These are phyloP conservation scores for Canna indica DNA, from an alignment of 176 grass and related monocot genomes.

Conservation along the genomic window DNA sequence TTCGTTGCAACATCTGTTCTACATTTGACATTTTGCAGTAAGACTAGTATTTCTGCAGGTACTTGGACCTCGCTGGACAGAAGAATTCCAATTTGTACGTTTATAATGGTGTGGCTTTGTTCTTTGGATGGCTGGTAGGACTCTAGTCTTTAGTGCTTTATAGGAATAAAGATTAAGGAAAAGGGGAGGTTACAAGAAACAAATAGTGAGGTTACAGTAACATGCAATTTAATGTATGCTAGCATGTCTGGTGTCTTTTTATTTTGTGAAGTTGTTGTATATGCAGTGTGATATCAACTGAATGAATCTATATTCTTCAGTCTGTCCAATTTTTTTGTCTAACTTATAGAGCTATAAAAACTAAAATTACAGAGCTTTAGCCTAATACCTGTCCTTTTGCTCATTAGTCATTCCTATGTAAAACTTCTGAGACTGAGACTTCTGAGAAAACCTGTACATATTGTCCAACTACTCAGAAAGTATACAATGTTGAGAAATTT, in stretches of 20 bases:
- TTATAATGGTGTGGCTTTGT: slow-evolving; percentile 66
- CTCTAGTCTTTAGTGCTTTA: background rate
- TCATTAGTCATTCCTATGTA: background rate
- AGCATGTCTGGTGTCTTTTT: background rate
- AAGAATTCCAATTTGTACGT: slow-evolving; percentile 49
- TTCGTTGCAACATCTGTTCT: background rate
- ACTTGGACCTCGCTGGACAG: slow-evolving; percentile 59
- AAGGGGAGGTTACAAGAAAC: background rate
- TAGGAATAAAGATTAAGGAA: background rate
- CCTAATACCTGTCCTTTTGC: background rate
- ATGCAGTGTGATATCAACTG: too few species aligned
- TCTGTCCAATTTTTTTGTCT: background rate
- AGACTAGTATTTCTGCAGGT: slow-evolving; percentile 31
- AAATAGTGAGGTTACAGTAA: background rate
- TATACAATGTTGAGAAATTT: background rate
- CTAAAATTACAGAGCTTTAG: background rate
- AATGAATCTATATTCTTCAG: too few species aligned
- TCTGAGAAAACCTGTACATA: background rate
- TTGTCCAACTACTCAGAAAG: background rate
- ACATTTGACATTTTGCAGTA: slow-evolving; percentile 8
- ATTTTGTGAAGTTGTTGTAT: too few species aligned
- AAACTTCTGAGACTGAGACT: too few species aligned
- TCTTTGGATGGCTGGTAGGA: slow-evolving; percentile 74
- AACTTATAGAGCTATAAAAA: background rate
- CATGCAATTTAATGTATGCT: background rate